Percentiles rank a stretch among this genome's conserved stretches.
These are phyloP conservation scores for Achaetomium macrosporum DNA, from an alignment of 2,329 filamentous ascomycete species.

Conservation along the genomic window DNA sequence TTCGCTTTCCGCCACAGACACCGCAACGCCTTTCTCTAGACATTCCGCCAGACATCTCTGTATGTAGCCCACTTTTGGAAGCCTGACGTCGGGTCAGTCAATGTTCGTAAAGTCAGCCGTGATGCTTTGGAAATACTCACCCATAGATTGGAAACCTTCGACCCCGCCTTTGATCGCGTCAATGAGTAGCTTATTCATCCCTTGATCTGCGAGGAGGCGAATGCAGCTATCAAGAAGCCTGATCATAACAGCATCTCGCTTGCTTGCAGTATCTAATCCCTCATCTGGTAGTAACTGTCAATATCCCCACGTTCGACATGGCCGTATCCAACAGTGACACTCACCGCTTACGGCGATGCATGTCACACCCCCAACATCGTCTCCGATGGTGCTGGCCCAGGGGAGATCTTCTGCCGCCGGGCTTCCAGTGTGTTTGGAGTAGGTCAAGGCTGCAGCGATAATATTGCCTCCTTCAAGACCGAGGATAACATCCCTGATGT, in stretches of 20 bases:
- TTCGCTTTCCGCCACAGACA: neutral
- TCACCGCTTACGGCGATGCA: constrained; percentile 54
- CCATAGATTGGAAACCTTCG: constrained; percentile 46
- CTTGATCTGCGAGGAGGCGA: constrained; percentile 39
- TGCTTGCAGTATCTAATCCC: constrained; percentile 37
- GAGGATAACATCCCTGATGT: constrained; percentile 49
- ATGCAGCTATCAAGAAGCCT: constrained; percentile 50
- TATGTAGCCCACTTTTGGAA: constrained; percentile 56
- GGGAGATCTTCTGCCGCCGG: constrained; percentile 46
- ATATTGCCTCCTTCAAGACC: constrained; percentile 44
- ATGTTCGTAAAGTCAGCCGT: neutral
- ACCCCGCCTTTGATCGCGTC: constrained; percentile 49
- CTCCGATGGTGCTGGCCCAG: constrained; percentile 47
- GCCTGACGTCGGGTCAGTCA: constrained; percentile 33
- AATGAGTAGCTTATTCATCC: constrained; percentile 50
- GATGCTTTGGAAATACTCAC: constrained; percentile 34
- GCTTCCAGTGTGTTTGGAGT: constrained; percentile 42
- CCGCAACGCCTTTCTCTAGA: constrained; percentile 18
- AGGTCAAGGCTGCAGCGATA: constrained; percentile 50
- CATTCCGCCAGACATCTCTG: constrained; percentile 47
- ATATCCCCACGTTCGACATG: neutral
- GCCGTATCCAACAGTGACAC: constrained; percentile 23
- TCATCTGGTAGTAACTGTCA: constrained; percentile 33
- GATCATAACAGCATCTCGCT: constrained; percentile 46
- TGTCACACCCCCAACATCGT: constrained; percentile 51